phyloP scores from a whole-genome alignment of 352 stramenopile genomes.

The Pythium pyrilobum region DNA sequence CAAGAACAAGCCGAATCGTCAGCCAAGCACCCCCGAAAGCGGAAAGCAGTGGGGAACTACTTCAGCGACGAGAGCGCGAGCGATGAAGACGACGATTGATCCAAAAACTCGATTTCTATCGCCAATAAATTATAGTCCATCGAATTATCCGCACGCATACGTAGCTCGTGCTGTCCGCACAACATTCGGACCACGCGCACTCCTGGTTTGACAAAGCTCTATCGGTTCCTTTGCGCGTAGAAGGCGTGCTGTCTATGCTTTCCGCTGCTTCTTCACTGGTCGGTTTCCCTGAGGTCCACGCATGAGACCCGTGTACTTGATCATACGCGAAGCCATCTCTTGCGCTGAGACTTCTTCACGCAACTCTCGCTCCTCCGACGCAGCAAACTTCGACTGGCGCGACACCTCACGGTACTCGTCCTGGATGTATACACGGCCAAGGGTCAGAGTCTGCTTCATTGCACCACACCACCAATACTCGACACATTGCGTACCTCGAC shows the following conservation, averaged over 20 bases:
- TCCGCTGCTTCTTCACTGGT: slow-evolving; percentile 54
- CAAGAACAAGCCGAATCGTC: no score
- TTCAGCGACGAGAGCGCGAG: slow-evolving; percentile 79
- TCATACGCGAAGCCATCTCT: slow-evolving; percentile 78
- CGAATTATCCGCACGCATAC: no score
- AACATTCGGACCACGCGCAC: neutral
- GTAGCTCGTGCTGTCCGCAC: neutral
- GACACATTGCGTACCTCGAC: slow-evolving; percentile 35
- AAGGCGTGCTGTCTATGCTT: slow-evolving; percentile 18
- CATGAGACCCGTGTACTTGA: slow-evolving; percentile 75
- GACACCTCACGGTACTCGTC: slow-evolving; percentile 69
- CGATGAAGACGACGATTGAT: slow-evolving; percentile 30
- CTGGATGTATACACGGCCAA: no score
- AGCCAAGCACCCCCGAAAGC: no score
- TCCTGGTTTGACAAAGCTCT: neutral
- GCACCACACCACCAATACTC: neutral
- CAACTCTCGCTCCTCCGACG: slow-evolving; percentile 63
- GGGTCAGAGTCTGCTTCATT: no score
- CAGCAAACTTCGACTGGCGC: slow-evolving; percentile 49
- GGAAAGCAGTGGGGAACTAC: slow-evolving; percentile 39
- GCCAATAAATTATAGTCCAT: slow-evolving; percentile 29
- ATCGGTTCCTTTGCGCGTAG: slow-evolving; percentile 2
- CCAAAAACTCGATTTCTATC: neutral
- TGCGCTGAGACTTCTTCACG: slow-evolving; percentile 78
- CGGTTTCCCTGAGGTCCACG: slow-evolving; percentile 30